A percentile compares a stretch with the other conserved stretches of the same genome.
Evolutionary conservation across 495 filamentous ascomycete genomes (phyloP).

Genomic region (Aspergillus bertholletiae): DNA sequence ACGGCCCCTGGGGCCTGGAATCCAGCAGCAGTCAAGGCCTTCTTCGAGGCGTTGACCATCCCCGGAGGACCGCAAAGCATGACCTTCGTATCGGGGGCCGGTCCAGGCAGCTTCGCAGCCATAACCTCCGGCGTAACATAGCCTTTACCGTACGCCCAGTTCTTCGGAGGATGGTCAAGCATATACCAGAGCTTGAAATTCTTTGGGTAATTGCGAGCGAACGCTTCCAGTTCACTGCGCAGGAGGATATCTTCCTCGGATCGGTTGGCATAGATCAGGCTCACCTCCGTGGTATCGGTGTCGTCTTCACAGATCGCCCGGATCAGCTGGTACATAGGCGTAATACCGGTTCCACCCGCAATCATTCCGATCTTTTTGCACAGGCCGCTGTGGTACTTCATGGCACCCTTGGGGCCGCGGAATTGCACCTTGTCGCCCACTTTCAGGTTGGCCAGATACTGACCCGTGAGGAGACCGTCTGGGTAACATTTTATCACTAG

Average conservation of each 20-base stretch:
- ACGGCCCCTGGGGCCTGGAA: conserved; percentile 30
- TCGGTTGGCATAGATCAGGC: conserved; percentile 44
- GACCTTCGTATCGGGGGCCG: conserved; percentile 28
- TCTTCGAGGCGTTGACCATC: conserved; percentile 38
- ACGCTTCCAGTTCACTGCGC: conserved; percentile 44
- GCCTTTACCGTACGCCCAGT: conserved; percentile 19
- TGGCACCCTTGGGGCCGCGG: conserved; percentile 48
- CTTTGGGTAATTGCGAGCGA: conserved; percentile 30
- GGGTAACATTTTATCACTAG: conserved; percentile 49
- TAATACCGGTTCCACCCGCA: too few species aligned
- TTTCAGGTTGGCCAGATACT: conserved; percentile 41
- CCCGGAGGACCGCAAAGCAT: conserved; percentile 41
- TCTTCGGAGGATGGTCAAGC: conserved; percentile 26
- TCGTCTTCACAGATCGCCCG: conserved; percentile 49
- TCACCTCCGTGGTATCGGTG: conserved; percentile 43
- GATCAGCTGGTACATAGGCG: conserved; percentile 55
- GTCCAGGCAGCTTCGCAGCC: conserved; percentile 17
- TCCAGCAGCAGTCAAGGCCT: conserved; percentile 29
- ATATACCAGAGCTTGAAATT: conserved; percentile 45
- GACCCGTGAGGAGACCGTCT: conserved; percentile 43
- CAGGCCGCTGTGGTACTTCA: conserved; percentile 33
- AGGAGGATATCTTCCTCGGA: conserved; percentile 37
- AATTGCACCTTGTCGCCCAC: conserved; percentile 43
- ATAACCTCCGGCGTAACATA: conserved; percentile 26
- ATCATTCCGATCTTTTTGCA: conserved; percentile 44